Percentiles rank a stretch among this genome's conserved stretches.
Conservation (phyloP, 768 basidiomycete genomes). For the Mycena crocata region DNA sequence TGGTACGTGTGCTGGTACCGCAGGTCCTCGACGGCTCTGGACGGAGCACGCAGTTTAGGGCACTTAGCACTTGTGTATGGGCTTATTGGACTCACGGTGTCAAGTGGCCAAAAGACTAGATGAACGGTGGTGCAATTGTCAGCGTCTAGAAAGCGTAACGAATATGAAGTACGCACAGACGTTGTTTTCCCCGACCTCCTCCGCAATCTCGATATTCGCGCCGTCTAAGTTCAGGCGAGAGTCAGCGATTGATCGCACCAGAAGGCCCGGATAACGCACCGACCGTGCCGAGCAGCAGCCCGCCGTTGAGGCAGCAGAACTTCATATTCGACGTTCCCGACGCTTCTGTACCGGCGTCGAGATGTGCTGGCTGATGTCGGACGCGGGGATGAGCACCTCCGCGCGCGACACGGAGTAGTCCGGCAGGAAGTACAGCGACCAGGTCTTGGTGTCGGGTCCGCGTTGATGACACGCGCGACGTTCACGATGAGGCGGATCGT, state of each 20-base stretch:
- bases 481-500: constrained; percentile 96
- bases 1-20: constrained; percentile 90
- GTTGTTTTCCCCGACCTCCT: constrained; percentile 93
- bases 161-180: constrained; percentile 86
- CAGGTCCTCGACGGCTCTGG: constrained; percentile 82
- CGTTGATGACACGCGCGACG: constrained; percentile 83
- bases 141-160: constrained; percentile 15
- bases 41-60: background rate
- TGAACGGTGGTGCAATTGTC: background rate
- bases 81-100: constrained; percentile 63
- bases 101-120: constrained; percentile 88
- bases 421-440: constrained; percentile 91
- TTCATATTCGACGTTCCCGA: constrained; percentile 89
- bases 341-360: constrained; percentile 97
- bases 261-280: constrained; percentile 47
- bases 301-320: constrained; percentile 93
- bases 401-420: constrained; percentile 92
- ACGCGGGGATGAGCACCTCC: constrained; percentile 89
- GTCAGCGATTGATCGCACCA: background rate
- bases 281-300: constrained; percentile 87
- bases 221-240: constrained; percentile 73
- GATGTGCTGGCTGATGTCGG: constrained; percentile 96
- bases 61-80: background rate
- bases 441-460: constrained; percentile 92
- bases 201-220: constrained; percentile 96